Base-by-base conservation (phyloP, 2,329 filamentous ascomycete species). In the Xylaria sp. region DNA sequence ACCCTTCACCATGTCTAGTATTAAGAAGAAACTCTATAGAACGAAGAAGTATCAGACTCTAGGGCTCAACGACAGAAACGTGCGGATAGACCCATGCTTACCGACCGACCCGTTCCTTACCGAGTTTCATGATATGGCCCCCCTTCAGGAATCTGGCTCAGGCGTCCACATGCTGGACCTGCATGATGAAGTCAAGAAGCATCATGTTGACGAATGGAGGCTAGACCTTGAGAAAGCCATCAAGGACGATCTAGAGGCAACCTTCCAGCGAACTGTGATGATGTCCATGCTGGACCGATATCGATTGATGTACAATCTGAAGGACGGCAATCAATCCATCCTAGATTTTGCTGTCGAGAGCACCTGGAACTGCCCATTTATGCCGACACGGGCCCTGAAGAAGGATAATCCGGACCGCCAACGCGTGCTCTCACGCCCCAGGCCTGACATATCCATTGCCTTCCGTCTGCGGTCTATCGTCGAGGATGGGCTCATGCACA, bases 211-310 rank as follows among this genome's bases (percentile, higher is more conserved):
- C 19, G 41, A 55, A 55, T 47, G 33, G 40, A 38, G 17, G 23
- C 53, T 37, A 47, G 41, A 47, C 43, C 43, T 31, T 6, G 19
- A 51, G 31, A 51, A 51, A 17, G 37, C 38, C 27, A 17, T n/a
- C 3, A 13, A 43, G 37, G 51, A 54, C 37, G 38, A 17, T 25
- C 9, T 33, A 2, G 25, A 23, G 17, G 38, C 27, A 7, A 25
- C 38, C 38, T 54, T 54, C 27, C 51, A 54, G 51, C 51, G 51
- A 25, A 54, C 51, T 43, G 25, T 43, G 51, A 54, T 54, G 37
- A 54, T 54, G 27, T 54, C 51, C 38, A 43, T 54, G 51, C 35
- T 54, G 17, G 51, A 54, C 51, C 51, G 51, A 25, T 44, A 33
- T 23, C 38, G 51, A 43, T 11, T 54, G 17, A 54, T 54, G 13